Evolutionary conservation across 1,139 yeast species (phyloP).

Genomic region (Waltiozyma sp.): DNA sequence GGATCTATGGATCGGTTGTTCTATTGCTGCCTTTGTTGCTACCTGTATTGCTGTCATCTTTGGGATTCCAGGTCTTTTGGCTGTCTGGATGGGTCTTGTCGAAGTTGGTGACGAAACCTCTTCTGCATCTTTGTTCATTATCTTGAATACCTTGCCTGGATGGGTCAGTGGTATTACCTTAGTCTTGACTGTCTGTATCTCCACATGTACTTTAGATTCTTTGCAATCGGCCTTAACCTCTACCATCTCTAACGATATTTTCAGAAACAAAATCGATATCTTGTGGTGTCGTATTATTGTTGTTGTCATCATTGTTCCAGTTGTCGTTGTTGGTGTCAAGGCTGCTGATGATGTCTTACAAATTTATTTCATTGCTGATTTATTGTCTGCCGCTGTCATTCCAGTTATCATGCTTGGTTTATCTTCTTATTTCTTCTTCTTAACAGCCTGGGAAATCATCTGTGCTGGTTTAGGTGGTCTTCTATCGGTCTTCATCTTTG

Average conservation of each 20-base stretch:
- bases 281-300: constrained; percentile 62
- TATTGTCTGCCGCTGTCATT: constrained; percentile 76
- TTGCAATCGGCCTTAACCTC: constrained; percentile 85
- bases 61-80: constrained; percentile 78
- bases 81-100: constrained; percentile 81
- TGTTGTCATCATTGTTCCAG: constrained; percentile 68
- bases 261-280: constrained; percentile 66
- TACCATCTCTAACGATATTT: constrained; percentile 77
- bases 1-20: constrained; percentile 67
- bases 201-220: constrained; percentile 86
- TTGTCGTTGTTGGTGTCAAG: constrained; percentile 70
- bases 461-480: constrained; percentile 79
- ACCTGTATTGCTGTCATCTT: constrained; percentile 56
- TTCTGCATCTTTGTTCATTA: constrained; percentile 55
- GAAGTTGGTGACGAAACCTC: constrained; percentile 43
- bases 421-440: constrained; percentile 46
- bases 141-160: constrained; percentile 64
- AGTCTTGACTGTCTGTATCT: constrained; percentile 59
- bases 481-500: constrained; percentile 70
- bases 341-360: constrained; percentile 76
- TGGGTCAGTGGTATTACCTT: constrained; percentile 83
- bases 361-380: constrained; percentile 83
- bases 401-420: constrained; percentile 79
- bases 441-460: constrained; percentile 76
- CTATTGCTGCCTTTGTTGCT: constrained; percentile 59